Percentiles rank a stretch among this genome's conserved stretches.
Evolutionary conservation across 2,329 filamentous ascomycete genomes (phyloP).

Genomic region (Diaporthe sp.): DNA sequence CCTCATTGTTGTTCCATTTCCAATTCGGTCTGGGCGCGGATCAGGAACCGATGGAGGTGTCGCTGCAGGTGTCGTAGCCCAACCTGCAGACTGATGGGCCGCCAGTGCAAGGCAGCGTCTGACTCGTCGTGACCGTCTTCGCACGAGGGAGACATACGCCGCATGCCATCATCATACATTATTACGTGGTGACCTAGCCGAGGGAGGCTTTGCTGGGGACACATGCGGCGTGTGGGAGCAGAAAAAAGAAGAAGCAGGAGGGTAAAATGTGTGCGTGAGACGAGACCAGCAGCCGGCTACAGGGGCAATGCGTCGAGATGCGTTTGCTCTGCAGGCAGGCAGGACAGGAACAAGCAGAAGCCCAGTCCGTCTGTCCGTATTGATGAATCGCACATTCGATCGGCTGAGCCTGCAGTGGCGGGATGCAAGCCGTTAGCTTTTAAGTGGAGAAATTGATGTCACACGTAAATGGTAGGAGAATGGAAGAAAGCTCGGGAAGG

Average conservation of each 20-base stretch:
- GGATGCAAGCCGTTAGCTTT: slow-evolving; percentile 25
- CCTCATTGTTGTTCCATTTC: not conserved
- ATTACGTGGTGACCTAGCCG: not conserved
- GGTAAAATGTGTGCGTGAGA: not conserved
- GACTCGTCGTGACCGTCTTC: slow-evolving; percentile 15
- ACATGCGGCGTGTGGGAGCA: not conserved
- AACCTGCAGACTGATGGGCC: not conserved
- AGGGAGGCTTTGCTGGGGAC: not conserved
- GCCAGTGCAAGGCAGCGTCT: not conserved
- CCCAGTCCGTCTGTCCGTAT: not conserved
- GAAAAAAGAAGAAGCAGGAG: not conserved
- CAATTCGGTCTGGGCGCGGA: not conserved
- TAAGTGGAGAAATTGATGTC: slow-evolving; percentile 24
- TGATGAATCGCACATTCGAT: slow-evolving; percentile 26
- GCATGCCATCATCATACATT: slow-evolving; percentile 15
- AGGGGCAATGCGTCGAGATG: slow-evolving; percentile 21
- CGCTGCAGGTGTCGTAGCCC: slow-evolving; percentile 20
- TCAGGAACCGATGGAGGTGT: not conserved
- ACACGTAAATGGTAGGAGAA: not conserved
- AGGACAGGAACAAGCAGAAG: not conserved
- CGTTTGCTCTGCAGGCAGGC: slow-evolving; percentile 14
- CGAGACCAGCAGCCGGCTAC: not conserved
- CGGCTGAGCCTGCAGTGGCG: slow-evolving; percentile 27
- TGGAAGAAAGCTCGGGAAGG: not conserved
- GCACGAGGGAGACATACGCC: not conserved